A percentile compares a stretch with the other conserved stretches of the same genome.
Conservation (phyloP, 2,329 filamentous ascomycete species). For the Ophiostoma himal-ulmi region DNA sequence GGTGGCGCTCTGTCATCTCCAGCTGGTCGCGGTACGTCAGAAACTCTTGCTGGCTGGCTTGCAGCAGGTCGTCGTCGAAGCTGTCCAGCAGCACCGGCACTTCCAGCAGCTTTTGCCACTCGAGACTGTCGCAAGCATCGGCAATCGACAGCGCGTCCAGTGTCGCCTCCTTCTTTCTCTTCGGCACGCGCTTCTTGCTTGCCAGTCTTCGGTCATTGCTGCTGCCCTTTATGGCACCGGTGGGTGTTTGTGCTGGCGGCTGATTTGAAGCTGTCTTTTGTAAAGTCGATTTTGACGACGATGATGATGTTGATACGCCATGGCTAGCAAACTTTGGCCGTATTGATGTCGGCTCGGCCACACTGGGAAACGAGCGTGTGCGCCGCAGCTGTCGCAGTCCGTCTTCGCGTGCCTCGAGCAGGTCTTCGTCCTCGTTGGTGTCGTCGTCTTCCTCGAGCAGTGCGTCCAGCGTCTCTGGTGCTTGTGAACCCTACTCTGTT, state of each 20-base stretch:
- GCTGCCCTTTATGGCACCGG: background rate
- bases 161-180: conserved; percentile 34
- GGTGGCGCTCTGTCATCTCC: conserved; percentile 68
- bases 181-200: background rate
- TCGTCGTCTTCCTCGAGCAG: conserved; percentile 53
- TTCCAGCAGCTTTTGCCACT: conserved; percentile 26
- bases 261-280: background rate
- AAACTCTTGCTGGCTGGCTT: conserved; percentile 75
- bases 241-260: background rate
- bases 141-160: conserved; percentile 48
- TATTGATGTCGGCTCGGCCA: conserved; percentile 54
- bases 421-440: conserved; percentile 34
- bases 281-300: background rate
- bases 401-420: conserved; percentile 50
- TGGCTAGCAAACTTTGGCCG: conserved; percentile 39
- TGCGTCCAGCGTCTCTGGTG: conserved; percentile 51
- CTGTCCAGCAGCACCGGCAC: conserved; percentile 43
- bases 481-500: conserved; percentile 31
- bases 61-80: conserved; percentile 63
- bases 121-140: conserved; percentile 24
- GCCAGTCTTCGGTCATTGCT: conserved; percentile 1
- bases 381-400: conserved; percentile 51
- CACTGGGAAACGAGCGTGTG: conserved; percentile 73
- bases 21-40: conserved; percentile 68
- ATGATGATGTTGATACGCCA: too few species aligned